Conservation (phyloP, 2,329 filamentous ascomycete species). For the Fusarium sp. region DNA sequence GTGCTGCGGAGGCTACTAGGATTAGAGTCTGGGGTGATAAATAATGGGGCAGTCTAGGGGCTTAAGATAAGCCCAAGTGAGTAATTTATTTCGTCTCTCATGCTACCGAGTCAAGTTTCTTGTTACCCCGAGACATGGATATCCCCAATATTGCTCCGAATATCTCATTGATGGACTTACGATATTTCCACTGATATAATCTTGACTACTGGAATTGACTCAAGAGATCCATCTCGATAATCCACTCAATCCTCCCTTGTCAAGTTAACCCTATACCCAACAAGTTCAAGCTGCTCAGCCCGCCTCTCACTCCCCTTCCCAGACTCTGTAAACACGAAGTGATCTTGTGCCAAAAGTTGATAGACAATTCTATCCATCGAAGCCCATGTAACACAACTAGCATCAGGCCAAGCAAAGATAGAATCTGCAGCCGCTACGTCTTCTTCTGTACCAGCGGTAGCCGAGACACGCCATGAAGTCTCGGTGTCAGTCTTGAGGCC, state of each 20-base stretch:
- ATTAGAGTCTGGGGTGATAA: not conserved
- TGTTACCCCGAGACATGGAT: not conserved
- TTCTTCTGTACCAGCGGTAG: not conserved
- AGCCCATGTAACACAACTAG: slow-evolving; percentile 6
- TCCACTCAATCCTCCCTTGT: not conserved
- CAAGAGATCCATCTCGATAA: not conserved
- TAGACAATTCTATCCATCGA: slow-evolving; percentile 9
- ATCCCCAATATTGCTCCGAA: not conserved
- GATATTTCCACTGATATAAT: not conserved
- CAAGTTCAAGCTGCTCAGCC: slow-evolving; percentile 7
- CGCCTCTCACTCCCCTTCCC: not conserved
- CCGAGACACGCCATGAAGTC: slow-evolving; percentile 14
- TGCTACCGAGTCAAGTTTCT: not conserved
- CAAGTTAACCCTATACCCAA: slow-evolving; percentile 8
- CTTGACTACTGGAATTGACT: not conserved
- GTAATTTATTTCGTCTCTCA: not conserved
- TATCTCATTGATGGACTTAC: not conserved
- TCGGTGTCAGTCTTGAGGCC: not conserved
- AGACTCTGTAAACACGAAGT: slow-evolving; percentile 19
- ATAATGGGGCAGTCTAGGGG: not conserved
- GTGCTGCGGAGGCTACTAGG: not conserved
- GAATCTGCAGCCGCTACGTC: not conserved
- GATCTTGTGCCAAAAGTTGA: slow-evolving; percentile 5
- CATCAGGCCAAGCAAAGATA: slow-evolving; percentile 14
- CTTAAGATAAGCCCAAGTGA: not conserved